These are phyloP conservation scores for Phaffomyces thermotolerans DNA, from an alignment of 805 yeast genomes.

Conservation along the genomic window DNA sequence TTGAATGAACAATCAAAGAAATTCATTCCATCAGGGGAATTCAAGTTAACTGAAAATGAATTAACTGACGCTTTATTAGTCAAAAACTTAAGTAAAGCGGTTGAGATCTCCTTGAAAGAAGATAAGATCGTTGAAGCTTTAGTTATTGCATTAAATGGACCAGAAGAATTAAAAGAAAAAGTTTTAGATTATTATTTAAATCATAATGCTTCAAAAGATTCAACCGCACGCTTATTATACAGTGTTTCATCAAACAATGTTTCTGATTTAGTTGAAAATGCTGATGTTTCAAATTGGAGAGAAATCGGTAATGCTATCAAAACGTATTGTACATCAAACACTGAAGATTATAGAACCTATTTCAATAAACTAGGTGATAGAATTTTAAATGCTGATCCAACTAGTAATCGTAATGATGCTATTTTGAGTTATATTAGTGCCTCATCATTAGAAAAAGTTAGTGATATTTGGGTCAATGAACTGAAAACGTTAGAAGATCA, in stretches of 20 bases:
- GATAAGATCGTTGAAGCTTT: slow-evolving; percentile 73
- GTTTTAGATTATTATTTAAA: slow-evolving; percentile 68
- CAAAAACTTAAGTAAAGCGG: slow-evolving; percentile 62
- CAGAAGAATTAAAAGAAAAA: slow-evolving; percentile 52
- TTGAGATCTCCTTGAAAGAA: slow-evolving; percentile 54
- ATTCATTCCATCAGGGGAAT: slow-evolving; percentile 46
- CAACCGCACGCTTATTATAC: slow-evolving; percentile 69
- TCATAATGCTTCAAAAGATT: slow-evolving; percentile 38
- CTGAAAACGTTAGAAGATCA: slow-evolving; percentile 40
- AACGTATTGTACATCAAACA: slow-evolving; percentile 40
- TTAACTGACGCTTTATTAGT: slow-evolving; percentile 46
- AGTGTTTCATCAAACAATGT: slow-evolving; percentile 48
- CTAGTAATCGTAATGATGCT: slow-evolving; percentile 62
- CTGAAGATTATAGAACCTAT: slow-evolving; percentile 43
- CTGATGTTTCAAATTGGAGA: slow-evolving; percentile 77
- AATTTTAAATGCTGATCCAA: slow-evolving; percentile 40
- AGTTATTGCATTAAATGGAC: slow-evolving; percentile 65
- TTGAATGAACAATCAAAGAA: slow-evolving; percentile 23
- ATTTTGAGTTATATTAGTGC: slow-evolving; percentile 75
- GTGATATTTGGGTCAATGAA: slow-evolving; percentile 81
- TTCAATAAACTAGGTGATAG: slow-evolving; percentile 74
- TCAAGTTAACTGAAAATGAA: slow-evolving; percentile 36
- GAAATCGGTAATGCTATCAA: slow-evolving; percentile 65
- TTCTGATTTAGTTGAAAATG: slow-evolving; percentile 69
- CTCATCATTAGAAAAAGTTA: slow-evolving; percentile 68